phyloP scores from a whole-genome alignment of 768 basidiomycete species.

The Butyriboletus loyo region DNA sequence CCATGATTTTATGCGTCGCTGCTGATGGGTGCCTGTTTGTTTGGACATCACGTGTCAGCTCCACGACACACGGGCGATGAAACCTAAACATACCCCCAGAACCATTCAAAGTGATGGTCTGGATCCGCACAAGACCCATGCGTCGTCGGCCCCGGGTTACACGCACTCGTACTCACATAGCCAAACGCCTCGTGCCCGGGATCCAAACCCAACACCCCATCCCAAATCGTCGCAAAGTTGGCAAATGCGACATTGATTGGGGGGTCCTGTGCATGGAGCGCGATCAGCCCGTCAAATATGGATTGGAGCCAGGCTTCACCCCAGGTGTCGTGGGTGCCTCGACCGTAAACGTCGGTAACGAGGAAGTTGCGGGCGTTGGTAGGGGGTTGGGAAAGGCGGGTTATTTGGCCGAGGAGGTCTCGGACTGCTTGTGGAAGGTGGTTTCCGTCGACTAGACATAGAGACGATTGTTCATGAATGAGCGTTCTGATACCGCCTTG shows the following conservation, averaged over 20 bases:
- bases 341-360: slow-evolving; percentile 49
- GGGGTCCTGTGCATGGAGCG: slow-evolving; percentile 30
- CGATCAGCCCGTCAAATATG: slow-evolving; percentile 40
- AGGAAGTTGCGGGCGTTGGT: slow-evolving; percentile 51
- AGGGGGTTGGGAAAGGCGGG: slow-evolving; percentile 44
- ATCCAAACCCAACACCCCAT: slow-evolving; percentile 40
- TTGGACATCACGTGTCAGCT: not conserved
- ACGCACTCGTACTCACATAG: slow-evolving; percentile 40
- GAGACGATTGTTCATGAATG: not conserved
- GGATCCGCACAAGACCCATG: slow-evolving; percentile 38
- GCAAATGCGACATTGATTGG: slow-evolving; percentile 43
- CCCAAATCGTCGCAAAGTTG: slow-evolving; percentile 49
- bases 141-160: slow-evolving; percentile 35
- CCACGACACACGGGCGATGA: not conserved
- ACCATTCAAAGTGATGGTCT: slow-evolving; percentile 53
- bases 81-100: slow-evolving; percentile 39
- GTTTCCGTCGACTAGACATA: slow-evolving; percentile 40
- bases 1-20: slow-evolving; percentile 50
- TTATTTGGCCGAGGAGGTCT: slow-evolving; percentile 43
- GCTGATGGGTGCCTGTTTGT: slow-evolving; percentile 46
- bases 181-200: slow-evolving; percentile 50
- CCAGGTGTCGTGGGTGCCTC: slow-evolving; percentile 36
- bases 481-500: not conserved
- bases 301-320: slow-evolving; percentile 49
- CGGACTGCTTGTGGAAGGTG: slow-evolving; percentile 45